Evolutionary conservation across 306 rosid genomes (phyloP), one percentile per base, ranked within the genome.

Genomic region (apple (Malus domestica)): DNA sequence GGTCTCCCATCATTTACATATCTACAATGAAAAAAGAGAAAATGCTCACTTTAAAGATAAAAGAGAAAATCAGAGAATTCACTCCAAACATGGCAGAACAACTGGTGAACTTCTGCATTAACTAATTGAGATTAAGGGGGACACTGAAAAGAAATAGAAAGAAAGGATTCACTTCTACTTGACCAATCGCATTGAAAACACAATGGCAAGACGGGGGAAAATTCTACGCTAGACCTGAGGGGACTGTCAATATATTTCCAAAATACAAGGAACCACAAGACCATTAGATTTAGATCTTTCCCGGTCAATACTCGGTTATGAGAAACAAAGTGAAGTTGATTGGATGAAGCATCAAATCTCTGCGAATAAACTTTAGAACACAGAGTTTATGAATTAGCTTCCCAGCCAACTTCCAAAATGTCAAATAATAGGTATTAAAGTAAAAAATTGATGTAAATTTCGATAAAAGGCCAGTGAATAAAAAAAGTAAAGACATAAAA

Each of bases 1-100:
- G 98, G 97, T 81, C 88, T 86, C 44, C 97, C 98, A 68, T 95
- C 98, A 66, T 91, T 90, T 44, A 95, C 98, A 73, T 95, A 95
- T 85, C 98, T 92, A 89, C 86, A 90, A 75, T 65, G 59, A 8
- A 81, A 54, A 10, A 63, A 8, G 15, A 59, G 32, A 73, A 59
- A 32, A 51, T 1, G 10, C 18, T 23, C 42, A 25, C 23, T 23
- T 66, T 29, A 19, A 62, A 44, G 33, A 49, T 18, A 12, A 27
- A 60, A 61, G 76, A 18, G 44, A 25, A 52, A 38, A 38, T 22
- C 11, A 58, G 20, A 14, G 52, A 45, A 75, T 61, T 42, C 66
- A 69, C 73, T 46, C 29, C 61, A 57, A 58, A 51, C 22, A 76
- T 61, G 60, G 72, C 35, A 59, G 46, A 52, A 59, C 55, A 14